phyloP scores from a whole-genome alignment of 1,284 basidiomycete species.

The Peniophora sp. region DNA sequence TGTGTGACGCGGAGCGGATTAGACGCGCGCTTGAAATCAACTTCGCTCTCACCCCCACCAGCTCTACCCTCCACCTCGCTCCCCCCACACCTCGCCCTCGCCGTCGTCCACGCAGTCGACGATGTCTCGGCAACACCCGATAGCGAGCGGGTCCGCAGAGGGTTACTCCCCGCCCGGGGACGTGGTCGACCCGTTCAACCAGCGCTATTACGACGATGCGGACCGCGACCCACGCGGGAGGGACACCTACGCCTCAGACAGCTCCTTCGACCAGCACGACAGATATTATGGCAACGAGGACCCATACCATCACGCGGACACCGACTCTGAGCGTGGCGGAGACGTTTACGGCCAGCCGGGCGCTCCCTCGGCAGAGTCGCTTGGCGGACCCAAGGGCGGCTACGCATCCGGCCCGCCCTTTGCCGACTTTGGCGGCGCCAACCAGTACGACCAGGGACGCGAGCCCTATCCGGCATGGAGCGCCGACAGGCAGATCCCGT shows the following conservation, averaged over 20 bases:
- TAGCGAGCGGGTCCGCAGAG: slow-evolving; percentile 10
- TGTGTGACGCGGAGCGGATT: no score
- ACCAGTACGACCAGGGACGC: slow-evolving; percentile 32
- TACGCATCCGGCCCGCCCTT: slow-evolving; percentile 56
- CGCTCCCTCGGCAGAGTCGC: slow-evolving; percentile 63
- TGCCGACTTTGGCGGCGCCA: slow-evolving; percentile 35
- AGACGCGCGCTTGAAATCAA: no score
- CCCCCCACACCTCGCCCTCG: neutral
- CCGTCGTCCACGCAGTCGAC: slow-evolving; percentile 1
- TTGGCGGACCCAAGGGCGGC: slow-evolving; percentile 50
- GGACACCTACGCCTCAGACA: slow-evolving; percentile 65
- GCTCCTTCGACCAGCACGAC: slow-evolving; percentile 40
- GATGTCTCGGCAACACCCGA: neutral
- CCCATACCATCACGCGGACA: slow-evolving; percentile 65
- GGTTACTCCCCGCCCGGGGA: slow-evolving; percentile 18
- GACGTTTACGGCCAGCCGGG: slow-evolving; percentile 61
- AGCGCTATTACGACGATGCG: slow-evolving; percentile 55
- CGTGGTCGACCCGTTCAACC: slow-evolving; percentile 47
- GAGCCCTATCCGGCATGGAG: slow-evolving; percentile 95
- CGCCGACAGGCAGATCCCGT: slow-evolving; percentile 84
- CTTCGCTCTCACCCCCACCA: neutral
- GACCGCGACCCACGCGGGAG: slow-evolving; percentile 65
- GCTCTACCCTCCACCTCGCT: neutral
- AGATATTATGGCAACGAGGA: slow-evolving; percentile 66
- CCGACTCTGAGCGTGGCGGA: slow-evolving; percentile 54